Evolutionary conservation across 1,284 basidiomycete genomes (phyloP).

Genomic region (Fomitopsis palustris): DNA sequence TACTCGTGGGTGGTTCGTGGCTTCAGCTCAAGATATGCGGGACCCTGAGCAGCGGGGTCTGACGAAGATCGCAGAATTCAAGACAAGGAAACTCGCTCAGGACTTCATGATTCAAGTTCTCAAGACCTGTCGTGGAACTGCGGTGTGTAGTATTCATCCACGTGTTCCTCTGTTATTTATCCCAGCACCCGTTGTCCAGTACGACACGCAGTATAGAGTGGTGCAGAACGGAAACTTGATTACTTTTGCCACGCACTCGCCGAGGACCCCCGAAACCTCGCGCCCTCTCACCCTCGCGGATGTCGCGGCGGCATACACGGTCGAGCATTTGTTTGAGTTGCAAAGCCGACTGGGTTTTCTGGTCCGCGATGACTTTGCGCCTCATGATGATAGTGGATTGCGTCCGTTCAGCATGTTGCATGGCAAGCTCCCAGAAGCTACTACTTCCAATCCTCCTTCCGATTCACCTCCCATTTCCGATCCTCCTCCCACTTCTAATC

Average conservation of each 20-base stretch:
- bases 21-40: too few species aligned
- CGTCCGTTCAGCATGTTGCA: too few species aligned
- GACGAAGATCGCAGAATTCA: neutral
- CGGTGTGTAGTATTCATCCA: neutral
- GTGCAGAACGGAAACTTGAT: neutral
- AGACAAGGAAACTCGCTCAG: neutral
- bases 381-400: too few species aligned
- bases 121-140: neutral
- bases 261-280: neutral
- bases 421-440: too few species aligned
- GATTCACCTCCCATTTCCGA: too few species aligned
- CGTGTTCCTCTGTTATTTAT: neutral
- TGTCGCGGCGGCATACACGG: slow-evolving; percentile 18
- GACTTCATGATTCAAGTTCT: neutral
- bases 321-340: slow-evolving; percentile 12
- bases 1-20: neutral
- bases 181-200: neutral
- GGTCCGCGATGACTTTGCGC: too few species aligned
- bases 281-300: slow-evolving; percentile 25
- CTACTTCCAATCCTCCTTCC: too few species aligned
- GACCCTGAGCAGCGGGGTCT: neutral
- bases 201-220: neutral
- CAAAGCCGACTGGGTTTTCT: neutral
- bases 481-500: too few species aligned
- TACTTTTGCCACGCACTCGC: neutral